Evolutionary conservation across 352 stramenopile species (phyloP).

Genomic region (Globisporangium splendens): DNA sequence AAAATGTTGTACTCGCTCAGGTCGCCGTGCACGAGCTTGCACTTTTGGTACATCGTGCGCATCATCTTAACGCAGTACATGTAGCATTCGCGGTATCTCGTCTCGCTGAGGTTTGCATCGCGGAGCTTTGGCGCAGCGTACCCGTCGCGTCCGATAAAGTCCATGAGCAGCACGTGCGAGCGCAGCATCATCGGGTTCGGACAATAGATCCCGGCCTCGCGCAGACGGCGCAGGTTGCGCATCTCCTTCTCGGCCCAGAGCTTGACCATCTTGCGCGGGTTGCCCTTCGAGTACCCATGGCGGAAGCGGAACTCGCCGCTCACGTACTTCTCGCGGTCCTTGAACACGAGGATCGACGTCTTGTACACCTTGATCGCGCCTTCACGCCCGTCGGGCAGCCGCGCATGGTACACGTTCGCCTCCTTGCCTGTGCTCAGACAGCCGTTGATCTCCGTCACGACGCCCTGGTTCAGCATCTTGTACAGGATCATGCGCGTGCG

Average conservation of each 20-base stretch:
- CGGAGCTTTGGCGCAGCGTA: conserved; percentile 95
- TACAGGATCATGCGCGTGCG: conserved; percentile 98
- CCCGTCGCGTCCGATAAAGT: conserved; percentile 96
- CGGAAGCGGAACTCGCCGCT: conserved; percentile 97
- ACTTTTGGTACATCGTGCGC: conserved; percentile 95
- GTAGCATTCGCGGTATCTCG: conserved; percentile 93
- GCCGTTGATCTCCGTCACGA: conserved; percentile 97
- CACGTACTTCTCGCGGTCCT: conserved; percentile 99
- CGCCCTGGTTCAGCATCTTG: conserved; percentile 96
- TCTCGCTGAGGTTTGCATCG: conserved; percentile 91
- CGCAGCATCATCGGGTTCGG: conserved; percentile 94
- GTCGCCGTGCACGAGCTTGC: conserved; percentile 97
- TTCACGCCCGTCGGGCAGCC: conserved; percentile 67
- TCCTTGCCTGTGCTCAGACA: conserved; percentile 99
- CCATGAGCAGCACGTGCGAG: conserved; percentile 98
- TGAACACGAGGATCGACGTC: conserved; percentile 97
- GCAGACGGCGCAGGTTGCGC: conserved; percentile 95
- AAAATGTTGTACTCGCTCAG: conserved; percentile 99
- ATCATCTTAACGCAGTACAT: conserved; percentile 95
- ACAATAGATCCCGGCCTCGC: conserved; percentile 88
- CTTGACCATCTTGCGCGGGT: conserved; percentile 99
- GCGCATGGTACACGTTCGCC: conserved; percentile 99
- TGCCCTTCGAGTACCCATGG: conserved; percentile 95
- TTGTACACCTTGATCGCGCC: conserved; percentile 86
- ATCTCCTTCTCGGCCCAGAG: conserved; percentile 99